Percentiles rank a stretch among this genome's conserved stretches.
These are phyloP conservation scores for Neurospora tetraspora DNA, from an alignment of 495 filamentous ascomycete genomes.

Conservation along the genomic window DNA sequence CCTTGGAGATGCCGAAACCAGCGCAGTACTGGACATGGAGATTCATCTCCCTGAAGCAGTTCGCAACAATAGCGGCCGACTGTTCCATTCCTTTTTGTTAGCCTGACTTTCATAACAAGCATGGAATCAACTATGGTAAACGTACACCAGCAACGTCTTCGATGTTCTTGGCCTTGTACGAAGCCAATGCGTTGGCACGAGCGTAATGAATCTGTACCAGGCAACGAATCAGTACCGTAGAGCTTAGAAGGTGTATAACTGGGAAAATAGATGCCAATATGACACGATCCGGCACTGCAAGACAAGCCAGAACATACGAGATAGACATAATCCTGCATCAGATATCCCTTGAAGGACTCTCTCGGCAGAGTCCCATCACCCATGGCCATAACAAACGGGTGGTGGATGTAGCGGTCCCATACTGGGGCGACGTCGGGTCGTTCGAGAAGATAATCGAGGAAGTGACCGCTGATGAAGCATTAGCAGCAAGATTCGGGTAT, in stretches of 20 bases:
- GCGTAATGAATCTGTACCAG: constrained; percentile 65
- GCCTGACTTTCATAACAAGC: not conserved
- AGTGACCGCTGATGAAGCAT: constrained; percentile 49
- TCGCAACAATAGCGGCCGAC: constrained; percentile 60
- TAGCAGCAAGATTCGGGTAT: constrained; percentile 4
- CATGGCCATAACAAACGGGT: constrained; percentile 70
- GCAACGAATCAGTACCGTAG: not conserved
- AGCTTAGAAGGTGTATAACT: not conserved
- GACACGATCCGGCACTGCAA: not conserved
- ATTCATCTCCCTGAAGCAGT: constrained; percentile 69
- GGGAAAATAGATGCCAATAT: not conserved
- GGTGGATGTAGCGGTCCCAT: constrained; percentile 67
- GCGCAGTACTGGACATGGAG: constrained; percentile 73
- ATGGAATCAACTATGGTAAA: not conserved
- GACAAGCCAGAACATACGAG: constrained; percentile 41
- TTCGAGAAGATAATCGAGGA: constrained; percentile 75
- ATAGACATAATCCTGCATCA: constrained; percentile 85
- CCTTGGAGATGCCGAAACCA: constrained; percentile 65
- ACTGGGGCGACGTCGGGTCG: constrained; percentile 57
- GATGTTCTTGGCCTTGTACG: constrained; percentile 70
- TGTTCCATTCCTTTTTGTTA: constrained; percentile 22
- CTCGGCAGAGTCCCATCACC: constrained; percentile 62
- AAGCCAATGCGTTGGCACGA: constrained; percentile 69
- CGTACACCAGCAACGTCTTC: constrained; percentile 57
- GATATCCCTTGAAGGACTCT: constrained; percentile 71